phyloP scores from a whole-genome alignment of 2,329 filamentous ascomycete species.

The Emmonsia crescens region DNA sequence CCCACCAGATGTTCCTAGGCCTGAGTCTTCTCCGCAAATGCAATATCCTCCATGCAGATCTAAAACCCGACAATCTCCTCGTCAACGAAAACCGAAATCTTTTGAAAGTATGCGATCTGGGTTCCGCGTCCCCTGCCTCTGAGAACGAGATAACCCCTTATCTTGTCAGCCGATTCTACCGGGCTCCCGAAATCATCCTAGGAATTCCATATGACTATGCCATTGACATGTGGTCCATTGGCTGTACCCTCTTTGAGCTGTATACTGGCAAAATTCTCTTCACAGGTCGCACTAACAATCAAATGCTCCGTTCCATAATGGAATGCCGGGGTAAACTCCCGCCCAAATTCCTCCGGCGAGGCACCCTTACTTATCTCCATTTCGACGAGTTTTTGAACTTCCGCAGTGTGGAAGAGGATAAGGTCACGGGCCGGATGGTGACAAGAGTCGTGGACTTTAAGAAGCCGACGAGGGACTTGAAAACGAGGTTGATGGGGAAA shows the following conservation, averaged over 20 bases:
- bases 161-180: constrained; percentile 92
- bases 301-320: constrained; percentile 95
- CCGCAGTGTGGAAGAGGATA: constrained; percentile 73
- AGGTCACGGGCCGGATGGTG: constrained; percentile 68
- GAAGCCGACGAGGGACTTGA: constrained; percentile 72
- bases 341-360: constrained; percentile 75
- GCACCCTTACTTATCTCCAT: constrained; percentile 62
- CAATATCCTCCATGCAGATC: constrained; percentile 86
- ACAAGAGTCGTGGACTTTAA: constrained; percentile 37
- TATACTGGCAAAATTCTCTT: constrained; percentile 98
- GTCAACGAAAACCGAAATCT: constrained; percentile 74
- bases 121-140: constrained; percentile 83
- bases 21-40: constrained; percentile 80
- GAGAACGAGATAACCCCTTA: constrained; percentile 92
- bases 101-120: constrained; percentile 91
- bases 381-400: constrained; percentile 82
- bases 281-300: constrained; percentile 89
- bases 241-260: constrained; percentile 91
- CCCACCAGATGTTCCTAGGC: constrained; percentile 87
- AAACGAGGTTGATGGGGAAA: constrained; percentile 61
- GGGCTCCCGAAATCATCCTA: constrained; percentile 91
- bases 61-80: constrained; percentile 96
- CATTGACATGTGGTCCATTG: constrained; percentile 96
- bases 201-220: constrained; percentile 93
- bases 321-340: constrained; percentile 89